phyloP scores from a whole-genome alignment of 768 basidiomycete species.

The Mycena leptocephala region DNA sequence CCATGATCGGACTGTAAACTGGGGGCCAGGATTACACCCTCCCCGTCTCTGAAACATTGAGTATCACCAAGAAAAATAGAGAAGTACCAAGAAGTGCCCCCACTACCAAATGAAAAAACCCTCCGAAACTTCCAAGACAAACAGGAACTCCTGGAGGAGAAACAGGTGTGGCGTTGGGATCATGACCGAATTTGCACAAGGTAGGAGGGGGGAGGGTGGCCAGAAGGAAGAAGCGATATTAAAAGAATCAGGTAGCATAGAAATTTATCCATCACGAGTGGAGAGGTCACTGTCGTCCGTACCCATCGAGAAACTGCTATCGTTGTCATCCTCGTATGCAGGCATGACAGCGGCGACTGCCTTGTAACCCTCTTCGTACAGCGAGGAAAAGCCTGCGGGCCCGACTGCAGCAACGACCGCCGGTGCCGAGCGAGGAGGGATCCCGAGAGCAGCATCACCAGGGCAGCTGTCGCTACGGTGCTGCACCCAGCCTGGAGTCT shows the following conservation, averaged over 20 bases:
- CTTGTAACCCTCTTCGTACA: not conserved
- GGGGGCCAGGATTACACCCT: too few species aligned
- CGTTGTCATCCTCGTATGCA: not conserved
- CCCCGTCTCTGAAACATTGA: too few species aligned
- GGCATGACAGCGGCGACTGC: not conserved
- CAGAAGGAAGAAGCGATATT: not conserved
- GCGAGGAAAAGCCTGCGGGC: not conserved
- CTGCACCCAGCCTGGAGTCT: not conserved
- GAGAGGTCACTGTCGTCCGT: not conserved
- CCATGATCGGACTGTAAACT: too few species aligned
- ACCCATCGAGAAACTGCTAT: not conserved
- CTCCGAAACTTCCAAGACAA: not conserved
- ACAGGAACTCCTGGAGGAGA: not conserved
- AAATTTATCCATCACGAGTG: not conserved
- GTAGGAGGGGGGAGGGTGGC: too few species aligned
- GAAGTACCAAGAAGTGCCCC: too few species aligned
- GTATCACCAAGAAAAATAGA: too few species aligned
- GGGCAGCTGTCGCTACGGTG: constrained; percentile 18
- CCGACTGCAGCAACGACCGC: not conserved
- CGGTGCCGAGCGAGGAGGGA: not conserved
- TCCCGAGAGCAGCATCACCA: not conserved
- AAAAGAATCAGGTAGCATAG: not conserved
- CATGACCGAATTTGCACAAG: not conserved
- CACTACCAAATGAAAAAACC: not conserved
- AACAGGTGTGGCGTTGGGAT: not conserved